Evolutionary conservation across 2,329 filamentous ascomycete genomes (phyloP).

Genomic region (Cladosporium phlei): DNA sequence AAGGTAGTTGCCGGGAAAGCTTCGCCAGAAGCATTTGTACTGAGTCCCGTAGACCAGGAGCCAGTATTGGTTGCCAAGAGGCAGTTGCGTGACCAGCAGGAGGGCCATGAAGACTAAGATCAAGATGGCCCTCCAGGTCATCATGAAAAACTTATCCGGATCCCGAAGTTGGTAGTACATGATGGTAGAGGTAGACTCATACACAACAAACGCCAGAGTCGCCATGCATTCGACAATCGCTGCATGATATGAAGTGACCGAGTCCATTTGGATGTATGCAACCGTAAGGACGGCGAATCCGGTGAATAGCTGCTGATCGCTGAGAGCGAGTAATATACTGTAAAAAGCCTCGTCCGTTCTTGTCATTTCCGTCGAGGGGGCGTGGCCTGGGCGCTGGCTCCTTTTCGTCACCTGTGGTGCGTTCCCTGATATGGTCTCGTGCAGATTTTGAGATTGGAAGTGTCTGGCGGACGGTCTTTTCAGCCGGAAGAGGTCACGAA

Average conservation of each 20-base stretch:
- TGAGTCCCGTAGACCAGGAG: neutral
- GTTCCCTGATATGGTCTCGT: too few relatives aligned
- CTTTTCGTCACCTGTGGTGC: too few relatives aligned
- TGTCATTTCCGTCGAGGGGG: too few relatives aligned
- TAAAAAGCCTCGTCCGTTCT: neutral
- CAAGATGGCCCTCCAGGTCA: neutral
- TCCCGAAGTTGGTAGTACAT: neutral
- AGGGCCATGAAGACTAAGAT: conserved; percentile 1
- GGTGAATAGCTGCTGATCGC: conserved; percentile 16
- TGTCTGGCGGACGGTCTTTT: too few relatives aligned
- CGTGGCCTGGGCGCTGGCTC: too few relatives aligned
- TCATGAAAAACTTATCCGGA: too few relatives aligned
- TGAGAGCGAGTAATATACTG: conserved; percentile 2
- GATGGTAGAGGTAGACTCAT: conserved; percentile 3
- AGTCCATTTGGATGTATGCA: neutral
- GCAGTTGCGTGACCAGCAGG: neutral
- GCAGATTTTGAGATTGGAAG: too few relatives aligned
- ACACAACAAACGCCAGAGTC: conserved; percentile 12
- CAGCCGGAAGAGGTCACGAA: too few relatives aligned
- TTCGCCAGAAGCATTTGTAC: neutral
- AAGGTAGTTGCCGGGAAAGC: neutral
- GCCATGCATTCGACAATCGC: conserved; percentile 11
- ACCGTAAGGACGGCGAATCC: conserved; percentile 12
- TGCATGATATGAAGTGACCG: conserved; percentile 12
- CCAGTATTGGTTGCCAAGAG: neutral